Conservation (phyloP, 495 filamentous ascomycete species). For the Penicillium pulvis region DNA sequence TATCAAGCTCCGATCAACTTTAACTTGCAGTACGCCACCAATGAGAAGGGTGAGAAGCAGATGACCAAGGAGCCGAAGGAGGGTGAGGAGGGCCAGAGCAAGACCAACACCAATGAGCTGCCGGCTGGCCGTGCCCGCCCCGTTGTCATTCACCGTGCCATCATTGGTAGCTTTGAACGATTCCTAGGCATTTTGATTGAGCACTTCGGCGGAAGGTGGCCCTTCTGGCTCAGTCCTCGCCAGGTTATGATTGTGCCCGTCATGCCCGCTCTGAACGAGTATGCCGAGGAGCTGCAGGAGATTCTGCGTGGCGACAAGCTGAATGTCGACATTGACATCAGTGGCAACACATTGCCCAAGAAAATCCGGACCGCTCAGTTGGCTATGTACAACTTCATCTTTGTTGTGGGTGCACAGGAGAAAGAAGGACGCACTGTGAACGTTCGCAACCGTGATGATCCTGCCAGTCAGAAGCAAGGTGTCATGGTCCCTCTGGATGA, state of each 20-base stretch:
- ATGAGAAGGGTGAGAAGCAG: conserved; percentile 48
- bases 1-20: conserved; percentile 90
- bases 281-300: conserved; percentile 78
- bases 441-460: conserved; percentile 88
- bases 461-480: conserved; percentile 74
- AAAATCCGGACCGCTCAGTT: conserved; percentile 90
- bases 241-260: conserved; percentile 93
- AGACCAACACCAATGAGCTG: conserved; percentile 34
- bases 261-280: conserved; percentile 80
- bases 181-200: conserved; percentile 93
- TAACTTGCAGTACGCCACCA: conserved; percentile 78
- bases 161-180: conserved; percentile 90
- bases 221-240: conserved; percentile 93
- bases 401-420: conserved; percentile 85
- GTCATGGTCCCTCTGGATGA: conserved; percentile 74
- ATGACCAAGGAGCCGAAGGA: conserved; percentile 20
- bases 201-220: conserved; percentile 97
- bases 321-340: conserved; percentile 84
- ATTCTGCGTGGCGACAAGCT: conserved; percentile 57
- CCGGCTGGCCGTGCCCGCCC: conserved; percentile 80
- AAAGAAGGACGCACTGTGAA: conserved; percentile 77
- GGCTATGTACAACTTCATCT: conserved; percentile 89
- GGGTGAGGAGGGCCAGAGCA: conserved; percentile 38
- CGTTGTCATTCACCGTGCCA: conserved; percentile 96
- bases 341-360: conserved; percentile 92